Base-by-base conservation (phyloP, 2,329 filamentous ascomycete genomes). In the Calonectria pseudoturangicola region DNA sequence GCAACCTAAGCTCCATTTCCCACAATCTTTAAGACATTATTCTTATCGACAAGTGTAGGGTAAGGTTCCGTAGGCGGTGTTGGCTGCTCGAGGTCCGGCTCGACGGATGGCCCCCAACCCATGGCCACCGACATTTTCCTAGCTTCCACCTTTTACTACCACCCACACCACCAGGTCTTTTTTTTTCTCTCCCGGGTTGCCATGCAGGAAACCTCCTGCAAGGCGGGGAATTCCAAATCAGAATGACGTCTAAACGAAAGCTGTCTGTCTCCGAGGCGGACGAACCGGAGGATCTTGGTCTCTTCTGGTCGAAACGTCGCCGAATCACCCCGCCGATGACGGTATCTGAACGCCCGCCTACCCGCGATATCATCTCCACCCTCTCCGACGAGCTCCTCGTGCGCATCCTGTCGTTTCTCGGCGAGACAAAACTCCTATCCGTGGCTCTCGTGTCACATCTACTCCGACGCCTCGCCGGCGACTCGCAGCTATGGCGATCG, bases 321-420 rank as follows among this genome's bases (percentile, higher is more conserved):
- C 78, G 79, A 43, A 62, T 74, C 63, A 69, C 71, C 50, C 70
- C 73, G 45, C 58, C 70, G 48, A 54, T 50, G 8, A 47, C 28
- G 48, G 45, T 73, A 3, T 33, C 58, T 51, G 64, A 68, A 30
- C 36, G n/a, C 27, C 71, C 75, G 21, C 73, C 76, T 4, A 71
- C 74, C 18, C 76, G 54, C 70, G 94, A 98, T 84, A 87, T 88
- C 60, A 83, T 98, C 18, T 94, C 94, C 8, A 85, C 84, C 10
- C 88, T 98, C 65, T 98, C 95, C 74, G 94, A 98, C 83, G 97
- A 99, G 84, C 88, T 98, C 41, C 89, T 98, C 39, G 86, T 98
- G 69, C 94, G 95, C 77, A 94, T 98, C 73, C 88, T 98, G 43
- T 93, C 93, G 5, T 93, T 91, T 81, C 88, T 98, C n/a, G 86